Evolutionary conservation across 1,139 yeast species (phyloP), one percentile per base, ranked within the genome.

Genomic region (Lodderomyces margitis): DNA sequence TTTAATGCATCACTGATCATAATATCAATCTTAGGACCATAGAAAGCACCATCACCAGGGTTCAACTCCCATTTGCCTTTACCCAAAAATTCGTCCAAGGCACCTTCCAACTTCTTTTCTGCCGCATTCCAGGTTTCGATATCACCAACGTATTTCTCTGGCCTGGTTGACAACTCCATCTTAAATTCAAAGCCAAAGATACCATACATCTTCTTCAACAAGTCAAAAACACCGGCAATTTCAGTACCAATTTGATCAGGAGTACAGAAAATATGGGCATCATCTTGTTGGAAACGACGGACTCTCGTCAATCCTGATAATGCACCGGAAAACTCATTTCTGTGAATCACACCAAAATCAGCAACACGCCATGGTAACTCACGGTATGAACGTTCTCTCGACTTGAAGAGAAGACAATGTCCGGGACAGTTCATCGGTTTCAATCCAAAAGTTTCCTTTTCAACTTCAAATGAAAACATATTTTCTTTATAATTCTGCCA

Each of bases 401-500:
- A 68, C 58, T 84, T 83, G 72, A 87, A 92, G 60, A 92, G 76
- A 50, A 92, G 64, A 74, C 98, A 91, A 66, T 92, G 98, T 39
- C 98, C 98, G 15, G 98, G 98, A 70, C 98, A 91, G 71, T 92
- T 92, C 98, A 92, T 92, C 53, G 98, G 98, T 64, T 92, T 92
- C 51, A 92, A 78, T 47, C 96, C 97, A 58, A 74, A 87, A 2
- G 69, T 64, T 62, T 89, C 97, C 75, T 88, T 89, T 68, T 91
- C 96, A 47, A 89, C 95, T 41, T 89, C 96, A 57, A 89, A 87
- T n/a, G 92, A 74, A 61, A 92, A 92, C 98, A 92, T 92, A 63
- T 92, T 88, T 61, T 92, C 97, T 63, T 88, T 85, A 69, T 92
- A 92, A 68, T 92, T 91, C 38, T 79, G 95, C 98, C 98, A 92